Conservation (phyloP, 371 early-diverging fungal genomes). For the Actinomortierella wolfii region DNA sequence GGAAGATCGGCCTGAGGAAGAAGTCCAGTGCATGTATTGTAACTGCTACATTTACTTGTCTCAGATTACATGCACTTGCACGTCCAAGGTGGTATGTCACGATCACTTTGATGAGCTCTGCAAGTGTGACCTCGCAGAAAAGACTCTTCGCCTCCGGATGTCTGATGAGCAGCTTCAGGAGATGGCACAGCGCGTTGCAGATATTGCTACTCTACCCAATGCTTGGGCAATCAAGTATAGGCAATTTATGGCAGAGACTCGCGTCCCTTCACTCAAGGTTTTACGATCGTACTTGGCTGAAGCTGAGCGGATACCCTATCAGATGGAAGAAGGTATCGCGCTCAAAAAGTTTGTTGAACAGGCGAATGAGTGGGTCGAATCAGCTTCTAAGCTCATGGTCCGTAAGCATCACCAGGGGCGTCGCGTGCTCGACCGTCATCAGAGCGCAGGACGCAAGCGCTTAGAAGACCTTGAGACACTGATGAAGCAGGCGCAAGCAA, state of each 20-base stretch:
- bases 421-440: conserved; percentile 29
- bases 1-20: conserved; percentile 56
- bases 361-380: conserved; percentile 56
- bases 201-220: conserved; percentile 32
- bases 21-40: conserved; percentile 74
- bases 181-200: conserved; percentile 32
- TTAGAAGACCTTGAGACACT: conserved; percentile 47
- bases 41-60: conserved; percentile 77
- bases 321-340: conserved; percentile 50
- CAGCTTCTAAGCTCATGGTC: conserved; percentile 48
- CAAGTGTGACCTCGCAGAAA: conserved; percentile 51
- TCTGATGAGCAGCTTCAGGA: conserved; percentile 57
- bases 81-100: conserved; percentile 63
- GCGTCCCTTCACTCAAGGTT: conserved; percentile 56
- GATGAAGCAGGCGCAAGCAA: conserved; percentile 42
- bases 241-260: conserved; percentile 47
- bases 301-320: conserved; percentile 54
- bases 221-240: conserved; percentile 52
- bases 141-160: conserved; percentile 55
- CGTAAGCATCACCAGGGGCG: conserved; percentile 49
- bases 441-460: conserved; percentile 35
- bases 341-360: conserved; percentile 53
- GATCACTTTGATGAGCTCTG: conserved; percentile 68
- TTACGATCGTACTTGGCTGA: conserved; percentile 55
- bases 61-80: conserved; percentile 67